Evolutionary conservation across 2,329 filamentous ascomycete species (phyloP), one percentile per base, ranked within the genome.

Genomic region (Venturia nashicola): DNA sequence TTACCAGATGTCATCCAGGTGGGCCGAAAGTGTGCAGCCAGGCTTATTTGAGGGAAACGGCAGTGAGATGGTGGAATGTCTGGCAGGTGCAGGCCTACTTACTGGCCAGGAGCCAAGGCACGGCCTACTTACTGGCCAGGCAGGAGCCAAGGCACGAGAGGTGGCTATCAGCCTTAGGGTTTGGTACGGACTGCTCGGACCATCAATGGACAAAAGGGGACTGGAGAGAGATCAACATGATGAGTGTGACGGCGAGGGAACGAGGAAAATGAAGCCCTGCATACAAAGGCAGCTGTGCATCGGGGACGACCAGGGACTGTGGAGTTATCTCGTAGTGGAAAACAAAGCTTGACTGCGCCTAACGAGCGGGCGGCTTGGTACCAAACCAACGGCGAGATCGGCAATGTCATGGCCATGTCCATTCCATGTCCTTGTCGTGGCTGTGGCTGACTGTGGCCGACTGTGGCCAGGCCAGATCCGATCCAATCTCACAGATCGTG

Each of bases 171-270:
- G 48, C 48, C 27, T 55, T 55, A 55, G 48, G 48, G 48, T 55
- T 55, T 55, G 48, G 48, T 55, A 55, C 48, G 48, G 51, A 57
- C 27, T 57, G 51, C 51, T 57, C 51, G 51, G 51, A 57, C 51
- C 51, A 57, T 11, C 20, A 57, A 12, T 57, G 27, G 51, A 36
- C 51, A 57, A 57, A 57, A 57, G 51, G 51, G 27, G 51, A 57
- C 32, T 57, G 51, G 51, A 36, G 44, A 55, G 14, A 18, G 32
- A 36, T 34, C 32, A 34, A 57, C 27, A 57, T 36, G n/a, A 36
- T n/a, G 51, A 57, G 32, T 57, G 51, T 57, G 51, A 57, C 51
- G 51, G 51, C 51, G 51, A 57, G 51, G 51, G 51, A 57, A 36
- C 51, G 51, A 57, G 32, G 51, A 57, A 51, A 57, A 57, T 57